Evolutionary conservation across 176 grass and related monocot species (phyloP).

Genomic region (Aegilops speltoides): DNA sequence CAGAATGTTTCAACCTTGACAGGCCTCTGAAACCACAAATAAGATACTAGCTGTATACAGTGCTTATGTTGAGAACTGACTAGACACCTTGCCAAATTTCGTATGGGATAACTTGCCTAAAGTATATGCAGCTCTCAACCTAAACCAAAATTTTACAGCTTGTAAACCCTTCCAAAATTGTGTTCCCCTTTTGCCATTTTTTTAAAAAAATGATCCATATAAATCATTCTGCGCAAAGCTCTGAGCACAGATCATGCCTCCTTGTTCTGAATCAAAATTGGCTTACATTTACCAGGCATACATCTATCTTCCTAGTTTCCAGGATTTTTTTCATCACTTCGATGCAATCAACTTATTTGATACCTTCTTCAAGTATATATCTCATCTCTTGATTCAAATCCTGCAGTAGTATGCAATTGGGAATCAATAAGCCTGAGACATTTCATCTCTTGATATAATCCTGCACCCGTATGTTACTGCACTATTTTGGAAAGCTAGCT

Average conservation of each 20-base stretch:
- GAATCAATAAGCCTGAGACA: neutral
- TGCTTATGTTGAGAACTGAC: neutral
- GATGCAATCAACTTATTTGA: neutral
- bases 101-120: neutral
- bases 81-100: neutral
- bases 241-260: neutral
- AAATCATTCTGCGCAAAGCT: neutral
- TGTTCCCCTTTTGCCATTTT: neutral
- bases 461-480: neutral
- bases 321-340: neutral
- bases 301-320: neutral
- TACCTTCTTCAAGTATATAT: neutral
- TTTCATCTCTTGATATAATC: constrained; percentile 5
- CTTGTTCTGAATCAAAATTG: neutral
- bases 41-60: neutral
- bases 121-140: neutral
- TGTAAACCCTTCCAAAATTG: neutral
- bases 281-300: neutral
- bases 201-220: neutral
- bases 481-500: neutral
- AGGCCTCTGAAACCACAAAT: neutral
- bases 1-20: neutral
- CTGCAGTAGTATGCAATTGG: neutral
- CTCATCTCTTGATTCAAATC: neutral
- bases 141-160: neutral